Evolutionary conservation across 176 grass and related monocot species (phyloP), one percentile per base, ranked within the genome.

Genomic region (Ampelocalamus luodianensis): DNA sequence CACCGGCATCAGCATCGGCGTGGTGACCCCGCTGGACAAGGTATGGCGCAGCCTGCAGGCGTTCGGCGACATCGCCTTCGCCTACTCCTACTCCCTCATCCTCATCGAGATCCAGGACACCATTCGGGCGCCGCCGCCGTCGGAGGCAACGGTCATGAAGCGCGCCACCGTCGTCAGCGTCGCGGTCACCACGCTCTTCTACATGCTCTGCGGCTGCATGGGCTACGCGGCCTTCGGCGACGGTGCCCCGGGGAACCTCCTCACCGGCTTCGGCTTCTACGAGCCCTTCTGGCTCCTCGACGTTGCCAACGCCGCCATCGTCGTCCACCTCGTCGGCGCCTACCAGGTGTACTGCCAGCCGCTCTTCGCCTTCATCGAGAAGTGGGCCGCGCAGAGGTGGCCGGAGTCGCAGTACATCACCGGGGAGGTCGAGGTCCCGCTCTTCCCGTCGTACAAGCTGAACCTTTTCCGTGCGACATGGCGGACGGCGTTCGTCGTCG

Each of bases 11-110:
- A 96, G 93, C 88, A 87, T 99, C 49, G 96, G 93, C 40, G 88
- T 14, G 6, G 96, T 99, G 9, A 92, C 87, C 11, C 88, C 92
- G 10, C 82, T 82, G 10, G 93, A 96, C 86, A 99, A 99, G 83
- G 90, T 99, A 18, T 99, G 96, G 96, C 91, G 93, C 4, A 99
- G 96, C 85, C 91, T 99, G 56, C 96, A 99, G 88, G 96, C 96
- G 23, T 99, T 99, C 70, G 96, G 96, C 22, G 90, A 96, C 79
- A 99, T 99, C 60, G 96, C 96, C 59, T 99, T 96, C 77, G 96
- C 96, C 18, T 99, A 99, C 90, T 99, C 96, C 65, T 99, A 99
- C 91, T 99, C 96, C 0, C 86, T 99, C 70, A 96, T 99, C 83
- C 91, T 99, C 77, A 99, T 99, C 67, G 96, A 99, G 67, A 99